A percentile compares a stretch with the other conserved stretches of the same genome.
Conservation (phyloP, 331 rosid genomes). For the Rhamnella rubrinervis region DNA sequence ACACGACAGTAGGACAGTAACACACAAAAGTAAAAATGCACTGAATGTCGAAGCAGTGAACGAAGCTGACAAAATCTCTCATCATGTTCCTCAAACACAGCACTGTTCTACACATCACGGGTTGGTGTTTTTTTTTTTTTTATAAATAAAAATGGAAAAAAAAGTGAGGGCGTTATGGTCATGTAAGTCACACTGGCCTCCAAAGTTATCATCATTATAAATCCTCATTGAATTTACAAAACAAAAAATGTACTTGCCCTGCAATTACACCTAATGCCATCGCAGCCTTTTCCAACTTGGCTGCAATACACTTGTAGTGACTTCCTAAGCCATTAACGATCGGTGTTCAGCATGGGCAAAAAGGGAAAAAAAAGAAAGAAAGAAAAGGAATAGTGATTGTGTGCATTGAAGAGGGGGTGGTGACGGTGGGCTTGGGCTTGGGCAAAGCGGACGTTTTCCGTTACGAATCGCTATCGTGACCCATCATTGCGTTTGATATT, state of each 20-base stretch:
- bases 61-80: not conserved
- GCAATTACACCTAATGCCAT: slow-evolving; percentile 37
- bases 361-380: not conserved
- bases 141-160: too few relatives aligned
- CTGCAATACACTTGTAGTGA: not conserved
- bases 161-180: too few relatives aligned
- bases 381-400: not conserved
- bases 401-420: not conserved
- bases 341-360: not conserved
- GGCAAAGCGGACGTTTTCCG: slow-evolving; percentile 54
- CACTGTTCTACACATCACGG: slow-evolving; percentile 32
- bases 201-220: slow-evolving; percentile 21
- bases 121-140: not conserved
- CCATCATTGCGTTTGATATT: slow-evolving; percentile 21
- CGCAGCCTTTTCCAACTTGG: slow-evolving; percentile 34
- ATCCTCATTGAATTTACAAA: slow-evolving; percentile 28
- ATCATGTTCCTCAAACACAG: not conserved
- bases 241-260: slow-evolving; percentile 10
- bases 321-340: too few relatives aligned
- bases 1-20: not conserved
- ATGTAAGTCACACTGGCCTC: slow-evolving; percentile 1
- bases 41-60: not conserved
- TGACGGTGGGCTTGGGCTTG: slow-evolving; percentile 19
- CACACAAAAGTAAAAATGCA: not conserved
- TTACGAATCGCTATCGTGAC: slow-evolving; percentile 38